Base-by-base conservation (phyloP, 495 filamentous ascomycete species). In the Penicillium longicatenatum region DNA sequence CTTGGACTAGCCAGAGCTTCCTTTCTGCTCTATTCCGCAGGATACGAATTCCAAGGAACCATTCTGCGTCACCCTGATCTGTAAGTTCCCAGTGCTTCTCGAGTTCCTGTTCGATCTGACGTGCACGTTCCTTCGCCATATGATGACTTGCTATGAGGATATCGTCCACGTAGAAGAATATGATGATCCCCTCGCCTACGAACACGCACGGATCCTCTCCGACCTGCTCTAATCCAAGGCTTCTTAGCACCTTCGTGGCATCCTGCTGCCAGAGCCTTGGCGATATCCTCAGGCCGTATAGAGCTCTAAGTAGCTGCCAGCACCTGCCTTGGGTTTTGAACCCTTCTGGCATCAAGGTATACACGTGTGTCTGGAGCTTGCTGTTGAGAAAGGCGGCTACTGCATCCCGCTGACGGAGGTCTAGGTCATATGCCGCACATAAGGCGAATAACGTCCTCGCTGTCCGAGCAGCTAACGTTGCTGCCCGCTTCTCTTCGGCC, bases 211-310 rank as follows among this genome's bases (percentile, higher is more conserved):
- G 53, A 22, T 62, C 59, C 20, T 62, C 57, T 11, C 54, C 48
- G 21, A 70, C 52, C 11, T 35, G 20, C 12, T 55, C 10, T 7
- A 70, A 45, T 8, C 51, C 64, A n/a, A 71, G 42, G 4, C 65
- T 50, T 4, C 4, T 2, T 1, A 71, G 50, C n/a, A 60, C 59
- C 33, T 16, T n/a, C 9, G 52, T 41, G 1, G 66, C 48, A 29
- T 70, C 60, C 14, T 59, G 44, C 30, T 68, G 57, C 63, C 58
- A 72, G 19, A 72, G 52, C 1, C 48, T 26, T 26, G 60, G 60
- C 11, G 68, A 65, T 31, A 53, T 54, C 11, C 66, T 42, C 2
- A 70, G 57, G 16, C 65, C 68, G 51, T 70, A 70, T 22, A 70
- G 22, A 2, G 65, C 68, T 48, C 48, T 47, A 2, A 6, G 12